phyloP scores from a whole-genome alignment of 169 alveolate genomes.

The Perkinsus marinus region DNA sequence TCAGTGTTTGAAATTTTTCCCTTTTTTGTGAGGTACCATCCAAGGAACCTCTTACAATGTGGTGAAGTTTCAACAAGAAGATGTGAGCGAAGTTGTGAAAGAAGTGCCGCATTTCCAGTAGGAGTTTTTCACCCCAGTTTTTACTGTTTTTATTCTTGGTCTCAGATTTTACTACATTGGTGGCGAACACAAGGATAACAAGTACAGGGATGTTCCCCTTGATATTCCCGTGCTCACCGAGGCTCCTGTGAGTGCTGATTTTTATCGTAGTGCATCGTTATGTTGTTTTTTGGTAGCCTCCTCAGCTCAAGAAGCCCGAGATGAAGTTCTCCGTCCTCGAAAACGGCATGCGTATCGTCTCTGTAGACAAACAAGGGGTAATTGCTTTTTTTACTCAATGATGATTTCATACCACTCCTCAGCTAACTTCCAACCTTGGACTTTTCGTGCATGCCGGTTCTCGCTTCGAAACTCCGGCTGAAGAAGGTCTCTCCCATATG shows the following conservation, averaged over 20 bases:
- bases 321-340: conserved; percentile 59
- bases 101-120: conserved; percentile 61
- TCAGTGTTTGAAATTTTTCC: neutral
- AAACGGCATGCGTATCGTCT: conserved; percentile 57
- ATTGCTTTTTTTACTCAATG: too few relatives aligned
- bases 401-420: neutral
- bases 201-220: conserved; percentile 48
- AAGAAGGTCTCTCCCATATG: conserved; percentile 65
- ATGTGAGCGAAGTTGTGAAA: conserved; percentile 40
- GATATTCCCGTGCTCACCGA: conserved; percentile 32
- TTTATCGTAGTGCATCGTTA: neutral
- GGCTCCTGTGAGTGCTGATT: neutral
- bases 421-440: conserved; percentile 29
- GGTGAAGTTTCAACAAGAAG: conserved; percentile 50
- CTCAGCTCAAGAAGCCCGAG: conserved; percentile 39
- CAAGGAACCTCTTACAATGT: neutral
- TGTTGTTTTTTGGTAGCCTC: conserved; percentile 27
- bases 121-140: neutral
- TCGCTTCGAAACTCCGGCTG: conserved; percentile 51
- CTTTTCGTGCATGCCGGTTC: conserved; percentile 59
- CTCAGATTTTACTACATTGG: conserved; percentile 46
- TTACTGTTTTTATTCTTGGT: too few relatives aligned
- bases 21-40: neutral
- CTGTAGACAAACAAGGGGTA: conserved; percentile 36
- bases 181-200: conserved; percentile 30